These are phyloP conservation scores for Hura crepitans DNA, from an alignment of 441 rosid species.

Conservation along the genomic window DNA sequence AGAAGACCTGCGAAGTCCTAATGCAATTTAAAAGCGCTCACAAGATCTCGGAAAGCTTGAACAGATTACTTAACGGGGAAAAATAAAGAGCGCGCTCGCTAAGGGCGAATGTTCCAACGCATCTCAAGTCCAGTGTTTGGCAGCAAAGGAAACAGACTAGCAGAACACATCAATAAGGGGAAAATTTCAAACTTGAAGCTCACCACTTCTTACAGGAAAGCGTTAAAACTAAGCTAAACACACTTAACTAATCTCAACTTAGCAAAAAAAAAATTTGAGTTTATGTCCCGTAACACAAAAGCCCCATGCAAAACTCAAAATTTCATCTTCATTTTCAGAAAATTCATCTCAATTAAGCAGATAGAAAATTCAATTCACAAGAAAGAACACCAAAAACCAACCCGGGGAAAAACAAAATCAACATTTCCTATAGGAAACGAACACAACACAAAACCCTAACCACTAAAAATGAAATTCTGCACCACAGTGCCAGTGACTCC, in stretches of 20 bases:
- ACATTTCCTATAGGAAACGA: not conserved
- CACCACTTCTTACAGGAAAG: not conserved
- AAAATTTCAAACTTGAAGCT: not conserved
- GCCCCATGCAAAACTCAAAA: slow-evolving; percentile 18
- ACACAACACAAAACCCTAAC: slow-evolving; percentile 5
- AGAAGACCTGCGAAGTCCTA: not conserved
- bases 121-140: not conserved
- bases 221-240: not conserved
- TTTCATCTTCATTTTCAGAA: slow-evolving; percentile 16
- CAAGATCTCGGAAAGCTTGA: slow-evolving; percentile 19
- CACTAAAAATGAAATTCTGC: not conserved
- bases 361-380: slow-evolving; percentile 8
- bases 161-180: too few species aligned
- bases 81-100: not conserved
- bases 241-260: slow-evolving; percentile 5
- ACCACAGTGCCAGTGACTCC: not conserved
- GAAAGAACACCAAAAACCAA: not conserved
- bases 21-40: not conserved
- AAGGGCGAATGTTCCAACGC: not conserved
- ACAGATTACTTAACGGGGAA: not conserved
- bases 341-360: slow-evolving; percentile 23
- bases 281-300: not conserved
- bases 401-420: not conserved
- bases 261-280: not conserved
- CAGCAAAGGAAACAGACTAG: not conserved